Evolutionary conservation across 2,329 filamentous ascomycete genomes (phyloP).

Genomic region (Penicillium sp.): DNA sequence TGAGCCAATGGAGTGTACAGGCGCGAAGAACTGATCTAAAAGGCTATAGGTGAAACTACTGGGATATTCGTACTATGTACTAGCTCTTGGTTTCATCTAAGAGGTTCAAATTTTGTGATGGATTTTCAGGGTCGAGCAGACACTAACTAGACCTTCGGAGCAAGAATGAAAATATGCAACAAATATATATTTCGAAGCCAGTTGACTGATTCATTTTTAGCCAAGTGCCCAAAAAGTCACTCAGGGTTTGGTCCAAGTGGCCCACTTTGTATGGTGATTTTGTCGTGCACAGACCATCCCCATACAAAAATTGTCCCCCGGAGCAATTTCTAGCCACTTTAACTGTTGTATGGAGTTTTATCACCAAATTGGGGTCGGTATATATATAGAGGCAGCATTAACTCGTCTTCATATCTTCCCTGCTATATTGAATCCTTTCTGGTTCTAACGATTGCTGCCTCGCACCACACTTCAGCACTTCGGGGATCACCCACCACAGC

Average conservation of each 20-base stretch:
- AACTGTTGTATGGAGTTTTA: neutral
- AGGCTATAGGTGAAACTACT: too few species aligned
- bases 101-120: too few species aligned
- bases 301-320: slow-evolving; percentile 1
- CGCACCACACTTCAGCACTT: neutral
- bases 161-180: neutral
- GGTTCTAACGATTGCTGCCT: neutral
- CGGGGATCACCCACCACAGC: neutral
- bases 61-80: too few species aligned
- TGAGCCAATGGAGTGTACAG: neutral
- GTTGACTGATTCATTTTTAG: neutral
- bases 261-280: neutral
- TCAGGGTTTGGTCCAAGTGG: neutral
- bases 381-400: neutral
- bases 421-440: neutral
- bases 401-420: neutral
- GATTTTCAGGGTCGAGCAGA: too few species aligned
- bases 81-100: too few species aligned
- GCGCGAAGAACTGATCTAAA: neutral
- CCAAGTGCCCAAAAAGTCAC: neutral
- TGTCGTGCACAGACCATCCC: neutral
- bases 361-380: neutral
- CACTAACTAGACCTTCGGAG: neutral
- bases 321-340: slow-evolving; percentile 1
- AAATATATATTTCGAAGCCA: neutral